phyloP scores from a whole-genome alignment of 352 stramenopile genomes.

The Peronospora farinosa region DNA sequence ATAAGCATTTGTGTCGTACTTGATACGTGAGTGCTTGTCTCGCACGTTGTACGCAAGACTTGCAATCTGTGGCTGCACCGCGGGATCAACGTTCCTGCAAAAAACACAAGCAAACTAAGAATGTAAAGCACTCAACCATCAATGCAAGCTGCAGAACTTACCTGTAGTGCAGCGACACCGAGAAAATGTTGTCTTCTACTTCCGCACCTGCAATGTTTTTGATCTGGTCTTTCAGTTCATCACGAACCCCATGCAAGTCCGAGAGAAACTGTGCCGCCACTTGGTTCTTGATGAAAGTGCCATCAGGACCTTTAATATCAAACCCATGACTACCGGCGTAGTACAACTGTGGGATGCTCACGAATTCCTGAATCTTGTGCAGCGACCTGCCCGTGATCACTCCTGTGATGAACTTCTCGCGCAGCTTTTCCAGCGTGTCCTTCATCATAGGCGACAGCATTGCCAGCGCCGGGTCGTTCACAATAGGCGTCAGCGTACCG shows the following conservation, averaged over 20 bases:
- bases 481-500: slow-evolving; percentile 86
- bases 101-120: slow-evolving; percentile 2
- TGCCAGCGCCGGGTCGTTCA: slow-evolving; percentile 78
- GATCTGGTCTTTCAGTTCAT: slow-evolving; percentile 40
- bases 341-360: slow-evolving; percentile 82
- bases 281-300: slow-evolving; percentile 78
- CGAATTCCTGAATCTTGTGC: slow-evolving; percentile 86
- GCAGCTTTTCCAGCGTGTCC: slow-evolving; percentile 68
- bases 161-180: slow-evolving; percentile 85
- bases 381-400: slow-evolving; percentile 84
- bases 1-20: slow-evolving; percentile 23
- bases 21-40: slow-evolving; percentile 52
- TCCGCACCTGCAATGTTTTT: slow-evolving; percentile 49
- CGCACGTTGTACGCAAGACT: slow-evolving; percentile 36
- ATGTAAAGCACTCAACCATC: neutral
- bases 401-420: slow-evolving; percentile 74
- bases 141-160: neutral
- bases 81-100: slow-evolving; percentile 53
- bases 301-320: slow-evolving; percentile 79
- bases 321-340: slow-evolving; percentile 89
- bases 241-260: slow-evolving; percentile 54
- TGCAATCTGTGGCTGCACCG: slow-evolving; percentile 33
- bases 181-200: slow-evolving; percentile 88
- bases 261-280: slow-evolving; percentile 68
- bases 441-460: slow-evolving; percentile 61